A percentile compares a stretch with the other conserved stretches of the same genome.
Evolutionary conservation across 2,329 filamentous ascomycete genomes (phyloP).

Genomic region (Penicillium oxalicum): DNA sequence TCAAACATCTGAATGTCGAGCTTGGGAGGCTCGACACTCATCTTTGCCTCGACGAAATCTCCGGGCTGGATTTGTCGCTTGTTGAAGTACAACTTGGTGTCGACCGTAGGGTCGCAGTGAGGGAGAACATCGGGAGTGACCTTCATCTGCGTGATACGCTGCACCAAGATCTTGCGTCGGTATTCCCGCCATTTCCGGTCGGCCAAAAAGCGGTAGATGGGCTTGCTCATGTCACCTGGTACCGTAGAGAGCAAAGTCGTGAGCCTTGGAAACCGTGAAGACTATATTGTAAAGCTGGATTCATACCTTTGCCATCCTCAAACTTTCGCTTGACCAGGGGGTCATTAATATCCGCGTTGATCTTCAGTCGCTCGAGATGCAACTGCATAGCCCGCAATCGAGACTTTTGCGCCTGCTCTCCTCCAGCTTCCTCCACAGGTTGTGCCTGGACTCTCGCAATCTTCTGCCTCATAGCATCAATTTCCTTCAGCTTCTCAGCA

Average conservation of each 20-base stretch:
- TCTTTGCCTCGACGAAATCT: conserved; percentile 65
- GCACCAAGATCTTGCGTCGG: conserved; percentile 69
- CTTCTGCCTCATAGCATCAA: conserved; percentile 60
- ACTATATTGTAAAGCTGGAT: not conserved
- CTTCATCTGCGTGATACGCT: conserved; percentile 80
- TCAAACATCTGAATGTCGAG: conserved; percentile 83
- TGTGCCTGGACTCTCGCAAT: conserved; percentile 62
- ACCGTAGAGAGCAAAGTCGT: conserved; percentile 10
- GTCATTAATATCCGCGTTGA: conserved; percentile 90
- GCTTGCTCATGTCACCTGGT: conserved; percentile 90
- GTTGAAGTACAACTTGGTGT: conserved; percentile 77
- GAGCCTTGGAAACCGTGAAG: not conserved
- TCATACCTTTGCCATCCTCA: conserved; percentile 79
- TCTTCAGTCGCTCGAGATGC: conserved; percentile 73
- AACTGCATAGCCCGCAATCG: conserved; percentile 64
- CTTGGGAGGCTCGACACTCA: conserved; percentile 67
- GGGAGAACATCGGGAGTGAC: conserved; percentile 85
- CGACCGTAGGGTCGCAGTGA: conserved; percentile 67
- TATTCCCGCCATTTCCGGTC: conserved; percentile 82
- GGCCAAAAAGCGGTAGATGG: conserved; percentile 87
- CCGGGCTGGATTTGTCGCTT: conserved; percentile 66
- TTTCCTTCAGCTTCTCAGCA: conserved; percentile 69
- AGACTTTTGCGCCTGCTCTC: conserved; percentile 59
- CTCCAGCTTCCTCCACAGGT: conserved; percentile 54
- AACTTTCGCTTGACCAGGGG: conserved; percentile 88